Evolutionary conservation across 768 basidiomycete genomes (phyloP).

Genomic region (Pleurotus salmoneostramineus): DNA sequence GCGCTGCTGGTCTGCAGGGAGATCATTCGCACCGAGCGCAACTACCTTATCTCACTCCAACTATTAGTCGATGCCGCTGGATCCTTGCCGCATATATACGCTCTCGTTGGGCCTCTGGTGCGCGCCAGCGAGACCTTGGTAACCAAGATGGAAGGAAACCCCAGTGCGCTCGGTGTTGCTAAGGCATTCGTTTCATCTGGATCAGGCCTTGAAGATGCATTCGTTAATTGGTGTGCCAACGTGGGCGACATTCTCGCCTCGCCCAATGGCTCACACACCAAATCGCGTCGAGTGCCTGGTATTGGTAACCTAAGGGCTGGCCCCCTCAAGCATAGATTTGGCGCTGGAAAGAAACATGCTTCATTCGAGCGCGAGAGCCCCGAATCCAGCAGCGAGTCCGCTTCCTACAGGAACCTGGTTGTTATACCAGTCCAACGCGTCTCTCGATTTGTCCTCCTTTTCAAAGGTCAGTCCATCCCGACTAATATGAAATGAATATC

Average conservation of each 20-base stretch:
- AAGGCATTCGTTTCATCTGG: conserved; percentile 53
- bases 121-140: conserved; percentile 46
- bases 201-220: conserved; percentile 48
- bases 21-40: conserved; percentile 37
- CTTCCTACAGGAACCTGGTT: conserved; percentile 43
- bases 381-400: no score
- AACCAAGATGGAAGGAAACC: conserved; percentile 49
- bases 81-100: conserved; percentile 48
- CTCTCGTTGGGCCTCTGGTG: conserved; percentile 49
- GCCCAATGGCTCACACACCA: conserved; percentile 4
- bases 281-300: not conserved
- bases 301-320: not conserved
- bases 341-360: conserved; percentile 10
- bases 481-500: not conserved
- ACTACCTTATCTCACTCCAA: conserved; percentile 33
- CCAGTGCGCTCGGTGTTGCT: conserved; percentile 63
- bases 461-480: conserved; percentile 41
- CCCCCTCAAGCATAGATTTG: conserved; percentile 16
- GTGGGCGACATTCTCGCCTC: conserved; percentile 43
- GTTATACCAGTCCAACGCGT: conserved; percentile 63
- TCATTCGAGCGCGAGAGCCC: no score
- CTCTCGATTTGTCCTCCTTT: conserved; percentile 60
- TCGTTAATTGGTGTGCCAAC: conserved; percentile 57
- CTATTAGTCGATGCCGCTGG: conserved; percentile 31
- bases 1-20: conserved; percentile 36